Base-by-base conservation (phyloP, 139 green algal genomes). In the Tetradesmus lagerheimii region DNA sequence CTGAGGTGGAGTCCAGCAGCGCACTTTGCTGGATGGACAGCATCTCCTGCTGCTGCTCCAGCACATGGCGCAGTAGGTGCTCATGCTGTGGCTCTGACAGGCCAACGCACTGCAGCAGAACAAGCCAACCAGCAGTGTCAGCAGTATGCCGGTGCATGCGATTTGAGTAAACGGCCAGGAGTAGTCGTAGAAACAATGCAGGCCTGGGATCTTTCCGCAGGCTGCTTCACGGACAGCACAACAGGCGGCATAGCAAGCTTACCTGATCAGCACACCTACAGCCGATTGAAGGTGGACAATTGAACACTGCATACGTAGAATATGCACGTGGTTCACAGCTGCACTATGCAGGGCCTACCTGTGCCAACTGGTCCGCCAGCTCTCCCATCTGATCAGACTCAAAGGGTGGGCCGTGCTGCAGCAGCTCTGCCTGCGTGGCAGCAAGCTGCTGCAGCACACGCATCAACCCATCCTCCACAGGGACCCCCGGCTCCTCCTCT, bases 381-480 rank as follows among this genome's bases (percentile, higher is more conserved):
- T 77, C 82, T 27, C 43, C 57, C 35, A 87, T n/a, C 43, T 31
- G 35, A 29, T 87, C 34, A 29, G 82, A 35, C 16, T 77, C 82
- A 87, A 43, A 86, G 2, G 80, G 80, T 5, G 80, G 80, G 27
- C 45, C 20, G 27, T 86, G 53, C 34, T 79, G 82, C 31, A 87
- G 57, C 43, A 87, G 53, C 53, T 57, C 23, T 6, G 77, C 9
- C 53, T 87, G 82, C 35, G 71, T 57, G 2, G 39, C 57, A 12
- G 38, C 29, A 18, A 78, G 37, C 82, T 79, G 82, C 82, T 79
- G 57, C 82, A 87, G 57, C 82, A 77, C 15, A n/a, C 35, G 31
- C 29, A 78, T 35, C n/a, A 79, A 20, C 8, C 39, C 23, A 27
- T 78, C 57, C 35, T 77, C 37, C 15, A 11, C 12, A 71, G 64